A percentile compares a stretch with the other conserved stretches of the same genome.
phyloP scores from a whole-genome alignment of 108 stramenopile species.

The Skeletonema tropicum region DNA sequence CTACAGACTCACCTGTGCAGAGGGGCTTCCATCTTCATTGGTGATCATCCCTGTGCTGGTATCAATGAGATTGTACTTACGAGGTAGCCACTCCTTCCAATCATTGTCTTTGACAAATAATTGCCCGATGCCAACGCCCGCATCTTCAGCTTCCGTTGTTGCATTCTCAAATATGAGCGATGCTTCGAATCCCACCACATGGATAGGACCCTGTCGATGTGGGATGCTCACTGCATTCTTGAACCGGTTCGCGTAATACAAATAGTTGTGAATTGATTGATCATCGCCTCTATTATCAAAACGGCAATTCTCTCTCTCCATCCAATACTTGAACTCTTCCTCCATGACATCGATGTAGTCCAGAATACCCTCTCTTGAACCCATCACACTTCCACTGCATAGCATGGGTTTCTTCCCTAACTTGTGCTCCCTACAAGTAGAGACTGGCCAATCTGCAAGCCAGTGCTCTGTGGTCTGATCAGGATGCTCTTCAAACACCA shows the following conservation, averaged over 20 bases:
- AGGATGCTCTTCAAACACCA: conserved; percentile 65
- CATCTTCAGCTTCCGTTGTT: conserved; percentile 7
- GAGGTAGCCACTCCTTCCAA: conserved; percentile 38
- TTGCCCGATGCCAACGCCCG: neutral
- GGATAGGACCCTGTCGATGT: conserved; percentile 40
- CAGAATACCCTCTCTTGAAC: conserved; percentile 71
- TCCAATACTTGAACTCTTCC: conserved; percentile 74
- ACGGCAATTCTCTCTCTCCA: conserved; percentile 52
- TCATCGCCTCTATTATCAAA: conserved; percentile 40
- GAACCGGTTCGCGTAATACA: conserved; percentile 68
- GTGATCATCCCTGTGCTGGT: conserved; percentile 25
- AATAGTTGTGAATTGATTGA: conserved; percentile 84
- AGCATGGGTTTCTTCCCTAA: conserved; percentile 58
- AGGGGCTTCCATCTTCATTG: conserved; percentile 31
- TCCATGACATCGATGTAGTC: conserved; percentile 68
- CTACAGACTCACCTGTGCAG: conserved; percentile 13
- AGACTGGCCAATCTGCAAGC: conserved; percentile 42
- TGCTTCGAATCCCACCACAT: conserved; percentile 46
- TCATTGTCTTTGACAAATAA: neutral
- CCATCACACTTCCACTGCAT: conserved; percentile 75
- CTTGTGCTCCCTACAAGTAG: conserved; percentile 21
- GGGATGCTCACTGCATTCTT: conserved; percentile 48
- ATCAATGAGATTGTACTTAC: conserved; percentile 28
- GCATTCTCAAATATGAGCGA: conserved; percentile 22
- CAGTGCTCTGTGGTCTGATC: conserved; percentile 65